Percentiles rank a stretch among this genome's conserved stretches.
Conservation (phyloP, 768 basidiomycete genomes). For the Boletus tylopilopsis region DNA sequence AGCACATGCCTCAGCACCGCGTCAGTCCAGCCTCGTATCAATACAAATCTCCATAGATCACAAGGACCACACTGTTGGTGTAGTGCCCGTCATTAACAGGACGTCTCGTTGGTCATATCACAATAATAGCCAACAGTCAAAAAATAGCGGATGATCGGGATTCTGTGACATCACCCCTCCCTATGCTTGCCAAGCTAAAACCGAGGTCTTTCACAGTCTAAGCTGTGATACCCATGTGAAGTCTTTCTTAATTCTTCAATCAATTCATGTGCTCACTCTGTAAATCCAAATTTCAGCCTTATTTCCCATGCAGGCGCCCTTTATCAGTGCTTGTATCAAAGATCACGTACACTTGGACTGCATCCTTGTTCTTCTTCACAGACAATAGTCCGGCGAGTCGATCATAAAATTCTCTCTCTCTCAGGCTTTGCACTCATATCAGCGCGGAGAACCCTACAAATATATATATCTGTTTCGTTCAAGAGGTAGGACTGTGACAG, state of each 20-base stretch:
- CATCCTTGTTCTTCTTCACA: slow-evolving; percentile 8
- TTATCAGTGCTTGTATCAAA: slow-evolving; percentile 14
- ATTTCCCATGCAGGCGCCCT: slow-evolving; percentile 26
- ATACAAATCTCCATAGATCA: slow-evolving; percentile 1
- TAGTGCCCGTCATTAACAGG: slow-evolving; percentile 2
- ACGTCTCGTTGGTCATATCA: neutral
- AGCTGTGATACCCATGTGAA: slow-evolving; percentile 16
- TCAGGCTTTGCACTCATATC: slow-evolving; percentile 25
- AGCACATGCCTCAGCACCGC: slow-evolving; percentile 23
- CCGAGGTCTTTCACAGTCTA: slow-evolving; percentile 21
- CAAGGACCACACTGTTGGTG: slow-evolving; percentile 5
- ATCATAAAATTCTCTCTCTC: slow-evolving; percentile 14
- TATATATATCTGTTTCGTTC: slow-evolving; percentile 6
- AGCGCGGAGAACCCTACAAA: slow-evolving; percentile 5
- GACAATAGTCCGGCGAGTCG: slow-evolving; percentile 9
- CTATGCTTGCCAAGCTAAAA: slow-evolving; percentile 9
- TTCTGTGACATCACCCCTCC: slow-evolving; percentile 20
- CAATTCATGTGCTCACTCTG: slow-evolving; percentile 10
- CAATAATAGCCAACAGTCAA: slow-evolving; percentile 5
- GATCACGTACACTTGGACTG: slow-evolving; percentile 26
- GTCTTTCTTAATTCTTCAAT: slow-evolving; percentile 6
- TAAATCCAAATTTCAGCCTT: neutral
- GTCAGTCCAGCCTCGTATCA: slow-evolving; percentile 5
- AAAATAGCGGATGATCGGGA: slow-evolving; percentile 1
- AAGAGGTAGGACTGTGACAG: slow-evolving; percentile 20